Base-by-base conservation (phyloP, 768 basidiomycete species). In the Amanita polypyramis region DNA sequence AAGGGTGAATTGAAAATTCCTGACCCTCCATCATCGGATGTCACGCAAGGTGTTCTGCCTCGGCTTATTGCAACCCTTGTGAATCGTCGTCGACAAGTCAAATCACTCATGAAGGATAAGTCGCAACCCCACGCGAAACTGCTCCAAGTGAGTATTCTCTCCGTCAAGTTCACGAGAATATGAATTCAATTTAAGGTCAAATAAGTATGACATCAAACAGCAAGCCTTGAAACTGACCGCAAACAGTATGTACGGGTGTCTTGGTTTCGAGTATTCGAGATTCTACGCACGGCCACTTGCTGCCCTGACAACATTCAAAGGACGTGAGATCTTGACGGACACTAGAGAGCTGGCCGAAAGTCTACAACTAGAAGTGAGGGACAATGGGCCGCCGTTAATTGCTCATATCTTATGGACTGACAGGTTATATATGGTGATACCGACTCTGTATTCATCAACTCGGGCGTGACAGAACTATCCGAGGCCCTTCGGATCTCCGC, bases 171-270 rank as follows among this genome's bases (percentile, higher is more conserved):
- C 5, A 12, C 10, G 2, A 23, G 19, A 8, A 15, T 21, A n/a
- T 32, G 23, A 20, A 40, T 35, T 47, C 14, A 49, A 15, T 29
- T 23, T 9, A 2, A 44, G 49, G 8, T 19, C 29, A 36, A 17
- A 32, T 58, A 97, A 27, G 89, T 98, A 85, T 59, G 93, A 99
- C 58, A 96, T 98, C 68, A 93, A 92, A 60, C 96, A 99, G 56
- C 83, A 89, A 64, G 96, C 96, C 1, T 72, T 98, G 43, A 98
- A 98, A 67, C 80, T 98, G 29, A 99, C 96, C 3, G 96, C 96
- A 42, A 98, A 99, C 69, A 94, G 90, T 73, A 99, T 98, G 96
- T 99, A 99, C 64, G 96, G 96, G 14, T 99, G 96, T 72, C 82
- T 99, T 17, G 96, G 96, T 41, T 98, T 97, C 61, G 92, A 94